phyloP scores from a whole-genome alignment of 2,329 filamentous ascomycete species.

The Diaporthe ampelina region DNA sequence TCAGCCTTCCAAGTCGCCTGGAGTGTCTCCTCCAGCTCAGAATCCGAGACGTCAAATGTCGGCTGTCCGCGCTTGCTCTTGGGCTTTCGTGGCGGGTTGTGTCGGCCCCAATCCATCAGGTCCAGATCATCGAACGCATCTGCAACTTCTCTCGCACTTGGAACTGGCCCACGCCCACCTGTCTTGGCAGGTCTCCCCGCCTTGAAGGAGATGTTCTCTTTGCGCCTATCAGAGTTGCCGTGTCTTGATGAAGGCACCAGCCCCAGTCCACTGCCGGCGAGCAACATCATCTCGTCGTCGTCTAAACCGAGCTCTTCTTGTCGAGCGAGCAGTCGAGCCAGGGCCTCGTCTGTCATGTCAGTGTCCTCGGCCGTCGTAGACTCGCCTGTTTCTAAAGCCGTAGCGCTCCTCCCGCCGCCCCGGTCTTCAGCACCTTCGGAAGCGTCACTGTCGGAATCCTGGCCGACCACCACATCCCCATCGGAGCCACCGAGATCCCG shows the following conservation, averaged over 20 bases:
- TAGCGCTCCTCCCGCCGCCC: slow-evolving; percentile 51
- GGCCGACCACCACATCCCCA: slow-evolving; percentile 54
- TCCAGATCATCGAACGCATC: slow-evolving; percentile 79
- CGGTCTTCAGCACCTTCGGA: slow-evolving; percentile 51
- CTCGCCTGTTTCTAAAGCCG: slow-evolving; percentile 45
- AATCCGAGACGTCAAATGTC: slow-evolving; percentile 72
- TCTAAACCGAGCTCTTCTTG: slow-evolving; percentile 75
- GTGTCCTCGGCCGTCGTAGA: slow-evolving; percentile 56
- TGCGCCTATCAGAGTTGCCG: neutral
- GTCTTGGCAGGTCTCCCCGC: slow-evolving; percentile 1
- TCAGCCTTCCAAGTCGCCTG: slow-evolving; percentile 75
- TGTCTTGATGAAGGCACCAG: slow-evolving; percentile 30
- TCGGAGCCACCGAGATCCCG: slow-evolving; percentile 61
- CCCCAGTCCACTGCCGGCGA: slow-evolving; percentile 54
- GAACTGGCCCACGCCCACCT: slow-evolving; percentile 42
- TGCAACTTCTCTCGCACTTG: slow-evolving; percentile 57
- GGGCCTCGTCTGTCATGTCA: slow-evolving; percentile 69
- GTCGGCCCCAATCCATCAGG: slow-evolving; percentile 85
- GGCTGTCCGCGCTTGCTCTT: slow-evolving; percentile 71
- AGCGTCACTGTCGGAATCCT: slow-evolving; percentile 58
- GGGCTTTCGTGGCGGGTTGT: slow-evolving; percentile 71
- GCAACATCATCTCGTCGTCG: slow-evolving; percentile 70
- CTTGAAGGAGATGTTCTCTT: neutral
- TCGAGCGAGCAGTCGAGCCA: slow-evolving; percentile 72
- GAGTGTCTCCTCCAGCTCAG: slow-evolving; percentile 74